Evolutionary conservation across 805 yeast genomes (phyloP).

Genomic region (Saccharomycopsis malanga): DNA sequence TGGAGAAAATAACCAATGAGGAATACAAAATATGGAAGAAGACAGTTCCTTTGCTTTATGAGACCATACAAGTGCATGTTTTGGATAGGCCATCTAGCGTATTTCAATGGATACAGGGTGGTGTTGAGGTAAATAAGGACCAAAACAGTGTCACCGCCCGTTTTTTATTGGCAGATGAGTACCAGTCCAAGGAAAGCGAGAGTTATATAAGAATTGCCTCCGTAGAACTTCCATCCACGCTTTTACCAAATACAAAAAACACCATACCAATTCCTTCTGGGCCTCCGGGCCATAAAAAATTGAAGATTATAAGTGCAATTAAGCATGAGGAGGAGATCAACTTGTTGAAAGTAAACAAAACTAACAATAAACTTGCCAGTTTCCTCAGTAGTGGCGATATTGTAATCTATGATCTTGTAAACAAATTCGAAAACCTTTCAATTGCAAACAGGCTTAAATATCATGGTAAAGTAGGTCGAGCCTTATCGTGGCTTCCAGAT

Average conservation of each 20-base stretch:
- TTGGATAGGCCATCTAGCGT: constrained; percentile 6
- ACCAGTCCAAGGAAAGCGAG: not conserved
- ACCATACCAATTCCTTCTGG: constrained; percentile 28
- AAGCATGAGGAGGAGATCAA: not conserved
- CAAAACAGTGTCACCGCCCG: constrained; percentile 7
- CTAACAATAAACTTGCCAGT: not conserved
- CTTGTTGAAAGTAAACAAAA: not conserved
- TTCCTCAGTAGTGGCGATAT: constrained; percentile 23
- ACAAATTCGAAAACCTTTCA: not conserved
- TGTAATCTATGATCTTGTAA: constrained; percentile 8
- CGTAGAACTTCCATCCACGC: constrained; percentile 36
- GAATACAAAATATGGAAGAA: constrained; percentile 81
- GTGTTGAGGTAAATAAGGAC: not conserved
- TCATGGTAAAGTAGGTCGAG: constrained; percentile 64
- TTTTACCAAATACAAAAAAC: constrained; percentile 31
- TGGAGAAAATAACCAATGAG: constrained; percentile 62
- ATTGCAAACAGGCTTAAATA: constrained; percentile 31
- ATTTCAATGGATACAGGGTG: constrained; percentile 15
- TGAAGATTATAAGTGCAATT: constrained; percentile 34
- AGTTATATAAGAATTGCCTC: constrained; percentile 36
- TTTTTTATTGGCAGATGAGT: constrained; percentile 3
- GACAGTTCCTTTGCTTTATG: constrained; percentile 73
- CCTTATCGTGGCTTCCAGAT: constrained; percentile 56
- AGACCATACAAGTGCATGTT: constrained; percentile 59
- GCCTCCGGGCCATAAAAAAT: constrained; percentile 32